Evolutionary conservation across 1,284 basidiomycete genomes (phyloP), one percentile per base, ranked within the genome.

Genomic region (Ceratobasidium sp.): DNA sequence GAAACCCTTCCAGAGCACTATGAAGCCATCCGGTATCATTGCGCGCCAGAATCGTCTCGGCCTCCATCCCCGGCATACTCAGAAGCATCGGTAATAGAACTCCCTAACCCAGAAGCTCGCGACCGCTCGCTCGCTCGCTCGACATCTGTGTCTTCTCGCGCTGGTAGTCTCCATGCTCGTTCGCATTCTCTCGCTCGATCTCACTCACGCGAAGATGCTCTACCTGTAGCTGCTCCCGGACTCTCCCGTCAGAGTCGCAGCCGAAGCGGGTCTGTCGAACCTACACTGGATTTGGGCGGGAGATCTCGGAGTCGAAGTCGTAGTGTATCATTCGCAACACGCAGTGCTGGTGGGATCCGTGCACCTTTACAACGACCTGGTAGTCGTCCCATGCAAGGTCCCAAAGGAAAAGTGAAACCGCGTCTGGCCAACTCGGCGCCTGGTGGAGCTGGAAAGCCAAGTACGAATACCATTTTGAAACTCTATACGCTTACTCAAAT

Each of bases 261-360:
- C 28, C 48, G 64, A 43, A 67, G 64, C 34, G 64, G 64, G 23
- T 67, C 64, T 18, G 21, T 67, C 16, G 64, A 67, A 55, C 50
- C 45, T 8, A 39, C 57, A 1, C 36, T 58, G 14, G 64, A 23
- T 53, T 6, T 39, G 2, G 46, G 32, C 46, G 23, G 10, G 10
- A 50, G 32, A 30, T 32, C 16, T 18, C 8, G 64, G 21, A 55
- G 50, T 21, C 48, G 64, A 5, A 67, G n/a, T n/a, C n/a, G n/a
- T n/a, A n/a, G 64, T 43, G 64, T 67, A 18, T 67, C 64, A 50
- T 67, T 67, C 43, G 64, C 64, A 14, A 34, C 62, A 21, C 30
- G 64, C 14, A 67, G 64, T 43, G 64, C 64, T 12, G 64, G 64
- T 16, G 64, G 64, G 28, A 67, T 67, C 23, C 32, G 64, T 10